Evolutionary conservation across 139 green algal genomes (phyloP).

Genomic region (Chlorella sp.): DNA sequence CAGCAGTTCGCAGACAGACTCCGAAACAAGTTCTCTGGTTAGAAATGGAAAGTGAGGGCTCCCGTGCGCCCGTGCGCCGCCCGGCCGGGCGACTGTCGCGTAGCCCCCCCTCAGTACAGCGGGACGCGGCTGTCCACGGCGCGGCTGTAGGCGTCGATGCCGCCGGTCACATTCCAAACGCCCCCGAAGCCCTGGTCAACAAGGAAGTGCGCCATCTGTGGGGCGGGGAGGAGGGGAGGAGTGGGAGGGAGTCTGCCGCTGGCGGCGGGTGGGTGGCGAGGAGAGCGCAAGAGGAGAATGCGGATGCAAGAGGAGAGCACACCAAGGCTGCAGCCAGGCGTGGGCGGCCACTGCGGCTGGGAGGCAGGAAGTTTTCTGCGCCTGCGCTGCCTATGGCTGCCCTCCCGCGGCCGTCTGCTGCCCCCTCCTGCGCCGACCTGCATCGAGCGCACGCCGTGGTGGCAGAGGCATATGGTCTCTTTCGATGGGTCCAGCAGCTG

Average conservation of each 20-base stretch:
- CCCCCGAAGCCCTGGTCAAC: constrained; percentile 60
- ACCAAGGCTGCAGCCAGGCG: no score
- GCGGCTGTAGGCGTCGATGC: constrained; percentile 72
- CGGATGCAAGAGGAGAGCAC: no score
- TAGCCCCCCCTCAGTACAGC: constrained; percentile 55
- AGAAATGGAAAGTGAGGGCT: no score
- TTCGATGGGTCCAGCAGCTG: constrained; percentile 57
- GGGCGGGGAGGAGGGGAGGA: not conserved
- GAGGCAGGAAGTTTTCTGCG: not conserved
- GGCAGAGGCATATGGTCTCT: constrained; percentile 80
- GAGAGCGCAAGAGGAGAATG: no score
- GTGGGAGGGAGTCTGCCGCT: not conserved
- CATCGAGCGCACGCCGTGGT: constrained; percentile 81
- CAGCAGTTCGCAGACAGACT: not conserved
- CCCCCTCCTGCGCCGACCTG: constrained; percentile 33
- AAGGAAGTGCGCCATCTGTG: constrained; percentile 43
- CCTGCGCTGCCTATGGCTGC: not conserved
- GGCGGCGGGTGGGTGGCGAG: no score
- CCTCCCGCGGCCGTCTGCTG: not conserved
- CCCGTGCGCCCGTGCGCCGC: no score
- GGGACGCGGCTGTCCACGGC: constrained; percentile 59
- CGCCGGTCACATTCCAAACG: constrained; percentile 75
- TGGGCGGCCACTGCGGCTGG: not conserved
- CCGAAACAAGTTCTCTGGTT: no score
- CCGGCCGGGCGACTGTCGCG: no score